phyloP scores from a whole-genome alignment of 345 rosid genomes.

The Cochlearia excelsa region DNA sequence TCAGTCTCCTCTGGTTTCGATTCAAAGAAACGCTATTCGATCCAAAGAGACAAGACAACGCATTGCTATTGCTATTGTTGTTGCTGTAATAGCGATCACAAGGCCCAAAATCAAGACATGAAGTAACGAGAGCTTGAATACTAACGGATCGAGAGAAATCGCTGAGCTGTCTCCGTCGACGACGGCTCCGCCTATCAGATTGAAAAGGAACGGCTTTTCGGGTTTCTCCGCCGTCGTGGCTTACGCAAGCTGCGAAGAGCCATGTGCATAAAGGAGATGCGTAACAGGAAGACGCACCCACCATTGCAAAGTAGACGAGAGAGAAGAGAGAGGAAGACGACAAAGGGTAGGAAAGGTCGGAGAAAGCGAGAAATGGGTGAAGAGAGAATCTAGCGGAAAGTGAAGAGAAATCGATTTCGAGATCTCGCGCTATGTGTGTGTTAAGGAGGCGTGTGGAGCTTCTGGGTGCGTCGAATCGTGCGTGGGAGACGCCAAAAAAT shows the following conservation, averaged over 20 bases:
- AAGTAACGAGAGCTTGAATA: conserved; percentile 48
- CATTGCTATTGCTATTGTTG: conserved; percentile 19
- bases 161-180: conserved; percentile 43
- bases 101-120: conserved; percentile 69
- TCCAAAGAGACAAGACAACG: conserved; percentile 51
- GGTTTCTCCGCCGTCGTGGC: conserved; percentile 40
- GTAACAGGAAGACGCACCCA: conserved; percentile 44
- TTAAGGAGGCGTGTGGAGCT: conserved; percentile 26
- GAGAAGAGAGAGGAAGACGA: conserved; percentile 9
- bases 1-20: conserved; percentile 43
- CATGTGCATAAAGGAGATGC: conserved; percentile 85
- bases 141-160: conserved; percentile 48
- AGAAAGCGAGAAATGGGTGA: conserved; percentile 30
- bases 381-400: conserved; percentile 34
- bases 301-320: conserved; percentile 29
- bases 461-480: conserved; percentile 36
- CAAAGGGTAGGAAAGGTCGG: not conserved
- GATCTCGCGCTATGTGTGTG: conserved; percentile 22
- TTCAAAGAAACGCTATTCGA: conserved; percentile 37
- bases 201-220: conserved; percentile 29
- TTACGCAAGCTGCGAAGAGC: conserved; percentile 83
- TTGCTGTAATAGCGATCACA: conserved; percentile 53
- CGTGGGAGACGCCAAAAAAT: conserved; percentile 32
- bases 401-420: conserved; percentile 28
- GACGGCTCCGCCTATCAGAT: conserved; percentile 45